Base-by-base conservation (phyloP, 345 rosid genomes). In the Crucihimalaya himalaica region DNA sequence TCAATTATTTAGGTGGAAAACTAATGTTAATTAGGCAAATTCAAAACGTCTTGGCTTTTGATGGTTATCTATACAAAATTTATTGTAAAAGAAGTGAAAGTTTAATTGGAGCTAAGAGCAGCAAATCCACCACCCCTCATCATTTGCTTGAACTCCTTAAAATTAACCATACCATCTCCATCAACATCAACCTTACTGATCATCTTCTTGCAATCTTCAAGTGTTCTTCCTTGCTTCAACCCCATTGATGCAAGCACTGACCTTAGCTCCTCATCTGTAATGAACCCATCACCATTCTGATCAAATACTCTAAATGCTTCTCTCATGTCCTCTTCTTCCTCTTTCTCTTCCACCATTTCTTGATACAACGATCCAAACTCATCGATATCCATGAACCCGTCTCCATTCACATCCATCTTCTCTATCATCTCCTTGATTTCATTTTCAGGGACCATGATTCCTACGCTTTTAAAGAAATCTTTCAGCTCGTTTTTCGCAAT, bases 41-140 rank as follows among this genome's bases (percentile, higher is more conserved):
- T 61, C 27, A 63, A 62, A 72, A 63, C n/a, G 10, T 40, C 32
- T 52, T 29, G 6, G 34, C 53, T 53, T 53, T 43, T 48, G 18
- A 57, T 64, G 10, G 15, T 57, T 13, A n/a, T 29, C 58, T 54
- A 53, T 40, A 67, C 35, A 40, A 66, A 59, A 67, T 0, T 31
- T 67, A 50, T 45, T 46, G 23, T 16, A 9, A 6, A 37, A 19
- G 7, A 8, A 16, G 11, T 10, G 40, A 55, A 28, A 1, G 16
- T 45, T 81, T 69, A 78, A 71, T 66, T 46, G 19, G 82, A 87
- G 50, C 79, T 81, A 48, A 93, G 74, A 15, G 96, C 93, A 63
- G 97, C 90, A 75, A 93, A 89, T 2, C 97, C 97, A 45, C 81
- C 81, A 39, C 81, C 74, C 45, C 66, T 78, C 81, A 78, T 78